These are phyloP conservation scores for Eremochloa ophiuroides DNA, from an alignment of 176 grass and related monocot species.

Conservation along the genomic window DNA sequence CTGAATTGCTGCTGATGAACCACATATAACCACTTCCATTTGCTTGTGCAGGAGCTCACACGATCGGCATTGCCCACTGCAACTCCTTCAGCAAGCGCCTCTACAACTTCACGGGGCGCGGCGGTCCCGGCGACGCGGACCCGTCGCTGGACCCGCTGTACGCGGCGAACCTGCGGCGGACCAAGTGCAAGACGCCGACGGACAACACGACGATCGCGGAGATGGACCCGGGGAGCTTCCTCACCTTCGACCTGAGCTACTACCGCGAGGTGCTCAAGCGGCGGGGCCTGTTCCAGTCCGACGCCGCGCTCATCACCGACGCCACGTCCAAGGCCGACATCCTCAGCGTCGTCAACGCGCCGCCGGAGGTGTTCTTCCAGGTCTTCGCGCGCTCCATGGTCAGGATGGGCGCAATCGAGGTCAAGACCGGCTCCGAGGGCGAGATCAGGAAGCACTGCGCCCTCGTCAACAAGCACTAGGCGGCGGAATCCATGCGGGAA, in stretches of 20 bases:
- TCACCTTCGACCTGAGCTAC: constrained; percentile 74
- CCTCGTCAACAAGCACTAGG: constrained; percentile 26
- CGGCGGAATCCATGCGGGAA: not conserved
- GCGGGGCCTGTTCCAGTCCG: constrained; percentile 79
- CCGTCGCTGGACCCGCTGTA: constrained; percentile 59
- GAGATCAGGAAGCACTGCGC: constrained; percentile 81
- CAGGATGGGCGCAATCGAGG: constrained; percentile 56
- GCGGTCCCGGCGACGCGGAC: constrained; percentile 38
- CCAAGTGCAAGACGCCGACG: constrained; percentile 38
- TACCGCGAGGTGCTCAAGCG: constrained; percentile 63
- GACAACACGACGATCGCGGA: constrained; percentile 75
- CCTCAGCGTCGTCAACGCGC: constrained; percentile 15
- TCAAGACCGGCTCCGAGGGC: constrained; percentile 58
- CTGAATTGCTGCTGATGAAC: not conserved
- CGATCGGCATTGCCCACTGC: constrained; percentile 78
- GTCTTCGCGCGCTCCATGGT: constrained; percentile 70
- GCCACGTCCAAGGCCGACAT: constrained; percentile 30
- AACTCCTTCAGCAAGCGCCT: constrained; percentile 47
- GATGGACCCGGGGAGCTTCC: constrained; percentile 91
- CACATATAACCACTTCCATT: not conserved
- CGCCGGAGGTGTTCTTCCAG: constrained; percentile 47
- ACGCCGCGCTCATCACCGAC: constrained; percentile 62
- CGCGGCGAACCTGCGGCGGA: constrained; percentile 56
- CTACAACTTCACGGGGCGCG: constrained; percentile 82
- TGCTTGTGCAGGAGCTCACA: constrained; percentile 57